Evolutionary conservation across 2,329 filamentous ascomycete species (phyloP), one percentile per base, ranked within the genome.

Genomic region (Ustulina deusta): DNA sequence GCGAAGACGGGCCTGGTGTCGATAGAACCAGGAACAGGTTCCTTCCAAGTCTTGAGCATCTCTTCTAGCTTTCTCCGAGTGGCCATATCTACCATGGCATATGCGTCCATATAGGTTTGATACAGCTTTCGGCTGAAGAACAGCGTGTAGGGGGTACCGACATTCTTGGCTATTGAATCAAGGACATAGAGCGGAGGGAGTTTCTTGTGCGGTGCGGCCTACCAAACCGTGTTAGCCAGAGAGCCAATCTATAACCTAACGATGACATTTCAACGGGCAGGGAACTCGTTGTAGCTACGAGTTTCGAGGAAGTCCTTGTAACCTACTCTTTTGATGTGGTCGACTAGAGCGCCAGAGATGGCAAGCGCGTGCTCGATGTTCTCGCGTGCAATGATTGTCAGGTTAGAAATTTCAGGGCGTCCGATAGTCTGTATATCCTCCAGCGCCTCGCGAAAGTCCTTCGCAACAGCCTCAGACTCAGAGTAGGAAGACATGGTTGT

Each of bases 131-230:
- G 91, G 60, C 94, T 93, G 72, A 99, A 92, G 79, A 97, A 98
- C 13, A 98, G 86, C 0, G 95, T 98, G 81, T 99, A 99, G 7
- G 96, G 96, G 0, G 95, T 97, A 69, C 96, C 96, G 69, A 99
- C 94, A 83, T 99, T 98, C 82, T 99, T 99, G 78, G 97, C 94
- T 69, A 99, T 95, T 17, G 95, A 98, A 82, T 99, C 96, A 77
- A 99, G 90, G 72, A 99, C 93, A 81, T 98, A 99, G 32, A 99
- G 86, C n/a, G 96, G 93, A 20, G 96, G 94, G 2, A 99, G 85
- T 78, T 98, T 99, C 80, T 94, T 94, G 69, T 89, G 87, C 44
- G 96, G 94, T 52, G 93, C 89, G 62, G 92, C 93, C 96, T 99
- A 81, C 72, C 48, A 57, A 59, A 63, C 51, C n/a, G 65, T 69